Evolutionary conservation across 2,329 filamentous ascomycete species (phyloP).

Genomic region (Cladosporium sp.): DNA sequence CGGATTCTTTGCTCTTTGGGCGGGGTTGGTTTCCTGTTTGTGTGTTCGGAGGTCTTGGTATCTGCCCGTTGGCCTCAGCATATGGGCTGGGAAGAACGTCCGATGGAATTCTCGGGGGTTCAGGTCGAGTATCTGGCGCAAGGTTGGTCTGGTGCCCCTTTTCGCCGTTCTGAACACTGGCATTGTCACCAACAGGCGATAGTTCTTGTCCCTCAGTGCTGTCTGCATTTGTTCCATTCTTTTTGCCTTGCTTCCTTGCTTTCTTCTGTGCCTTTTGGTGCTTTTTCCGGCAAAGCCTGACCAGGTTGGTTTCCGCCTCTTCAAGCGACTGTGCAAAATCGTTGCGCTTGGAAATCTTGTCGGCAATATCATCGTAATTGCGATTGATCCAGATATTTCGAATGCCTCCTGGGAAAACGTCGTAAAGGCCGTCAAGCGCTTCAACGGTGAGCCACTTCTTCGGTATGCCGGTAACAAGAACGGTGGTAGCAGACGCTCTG

Average conservation of each 20-base stretch:
- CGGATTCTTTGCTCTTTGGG: background rate
- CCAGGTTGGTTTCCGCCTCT: conserved; percentile 75
- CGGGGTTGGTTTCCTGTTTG: background rate
- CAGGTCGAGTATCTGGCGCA: background rate
- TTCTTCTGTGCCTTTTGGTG: conserved; percentile 60
- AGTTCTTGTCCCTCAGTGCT: conserved; percentile 31
- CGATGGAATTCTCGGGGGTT: conserved; percentile 9
- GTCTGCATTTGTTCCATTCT: conserved; percentile 45
- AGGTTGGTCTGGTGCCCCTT: background rate
- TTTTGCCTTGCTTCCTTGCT: conserved; percentile 33
- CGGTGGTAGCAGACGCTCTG: conserved; percentile 88
- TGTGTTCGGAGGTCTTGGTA: background rate
- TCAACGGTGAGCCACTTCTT: conserved; percentile 83
- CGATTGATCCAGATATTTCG: conserved; percentile 96
- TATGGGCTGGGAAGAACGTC: conserved; percentile 1
- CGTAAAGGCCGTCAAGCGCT: conserved; percentile 76
- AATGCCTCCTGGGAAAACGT: conserved; percentile 93
- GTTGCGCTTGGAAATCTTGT: conserved; percentile 76
- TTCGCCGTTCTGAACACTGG: background rate
- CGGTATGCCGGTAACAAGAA: conserved; percentile 86
- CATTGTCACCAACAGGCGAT: background rate
- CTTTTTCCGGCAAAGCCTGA: conserved; percentile 72
- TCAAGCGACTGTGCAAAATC: conserved; percentile 69
- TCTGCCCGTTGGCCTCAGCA: conserved; percentile 20
- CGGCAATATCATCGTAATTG: conserved; percentile 74